Percentiles rank a stretch among this genome's conserved stretches.
These are phyloP conservation scores for Arachis hypogaea DNA, from an alignment of 306 rosid species.

Conservation along the genomic window DNA sequence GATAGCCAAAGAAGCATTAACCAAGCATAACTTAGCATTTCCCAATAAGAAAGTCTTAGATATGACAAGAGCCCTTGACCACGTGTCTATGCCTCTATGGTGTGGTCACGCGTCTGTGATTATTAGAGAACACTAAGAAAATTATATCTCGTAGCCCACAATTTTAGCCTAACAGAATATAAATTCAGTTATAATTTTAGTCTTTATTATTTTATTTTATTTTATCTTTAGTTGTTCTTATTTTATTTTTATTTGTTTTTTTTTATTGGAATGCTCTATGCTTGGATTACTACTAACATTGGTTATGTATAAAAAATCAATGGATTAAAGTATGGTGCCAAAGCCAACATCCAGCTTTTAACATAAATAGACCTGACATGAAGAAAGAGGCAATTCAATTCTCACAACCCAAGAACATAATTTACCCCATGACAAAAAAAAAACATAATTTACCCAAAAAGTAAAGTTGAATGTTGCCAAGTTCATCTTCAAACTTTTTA, in stretches of 20 bases:
- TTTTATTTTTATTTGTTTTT: too few species aligned
- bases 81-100: background rate
- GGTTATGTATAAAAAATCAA: background rate
- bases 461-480: conserved; percentile 33
- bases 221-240: too few species aligned
- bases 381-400: conserved; percentile 16
- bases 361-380: background rate
- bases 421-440: background rate
- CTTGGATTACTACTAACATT: too few species aligned
- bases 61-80: background rate
- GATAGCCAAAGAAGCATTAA: conserved; percentile 26
- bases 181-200: too few species aligned
- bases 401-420: conserved; percentile 38
- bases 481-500: conserved; percentile 37
- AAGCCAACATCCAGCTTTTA: too few species aligned
- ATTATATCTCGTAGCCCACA: too few species aligned
- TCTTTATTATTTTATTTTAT: too few species aligned
- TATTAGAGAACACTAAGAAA: conserved; percentile 32
- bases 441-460: background rate
- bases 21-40: background rate
- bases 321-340: too few species aligned
- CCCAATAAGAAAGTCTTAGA: background rate
- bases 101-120: background rate
- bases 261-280: too few species aligned
- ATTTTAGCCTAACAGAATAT: too few species aligned